Conservation (phyloP, 1,139 yeast species). For the Yamadazyma sp. region DNA sequence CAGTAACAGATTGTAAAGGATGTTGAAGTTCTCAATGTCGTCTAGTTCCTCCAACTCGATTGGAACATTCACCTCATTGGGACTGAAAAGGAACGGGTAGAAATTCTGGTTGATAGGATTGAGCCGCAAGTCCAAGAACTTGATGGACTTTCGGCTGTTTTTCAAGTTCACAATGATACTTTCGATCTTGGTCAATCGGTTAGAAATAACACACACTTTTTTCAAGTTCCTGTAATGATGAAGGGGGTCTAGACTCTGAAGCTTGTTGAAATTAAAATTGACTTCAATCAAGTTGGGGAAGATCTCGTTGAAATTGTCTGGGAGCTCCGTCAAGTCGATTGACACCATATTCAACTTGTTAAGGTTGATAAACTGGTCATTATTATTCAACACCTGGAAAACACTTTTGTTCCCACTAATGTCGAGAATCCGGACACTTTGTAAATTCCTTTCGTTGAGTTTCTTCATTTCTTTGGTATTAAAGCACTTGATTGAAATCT, state of each 20-base stretch:
- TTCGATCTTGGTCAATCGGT: slow-evolving; percentile 37
- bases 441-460: slow-evolving; percentile 16
- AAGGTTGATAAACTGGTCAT: slow-evolving; percentile 32
- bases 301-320: slow-evolving; percentile 30
- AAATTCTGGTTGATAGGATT: slow-evolving; percentile 49
- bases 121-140: slow-evolving; percentile 48
- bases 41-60: slow-evolving; percentile 45
- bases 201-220: slow-evolving; percentile 47
- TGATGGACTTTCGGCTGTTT: slow-evolving; percentile 32
- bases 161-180: slow-evolving; percentile 32
- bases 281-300: slow-evolving; percentile 51
- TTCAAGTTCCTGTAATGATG: slow-evolving; percentile 32
- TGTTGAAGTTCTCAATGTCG: slow-evolving; percentile 42
- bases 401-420: slow-evolving; percentile 36
- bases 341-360: slow-evolving; percentile 45
- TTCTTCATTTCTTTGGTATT: slow-evolving; percentile 17
- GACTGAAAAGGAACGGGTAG: slow-evolving; percentile 55
- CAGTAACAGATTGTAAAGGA: slow-evolving; percentile 3
- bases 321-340: slow-evolving; percentile 38
- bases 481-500: slow-evolving; percentile 42
- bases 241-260: slow-evolving; percentile 30
- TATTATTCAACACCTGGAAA: slow-evolving; percentile 4
- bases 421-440: slow-evolving; percentile 32
- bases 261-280: slow-evolving; percentile 51
- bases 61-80: slow-evolving; percentile 38